Percentiles rank a stretch among this genome's conserved stretches.
phyloP scores from a whole-genome alignment of 371 early-diverging fungal genomes.

The Syncephalis fuscata region DNA sequence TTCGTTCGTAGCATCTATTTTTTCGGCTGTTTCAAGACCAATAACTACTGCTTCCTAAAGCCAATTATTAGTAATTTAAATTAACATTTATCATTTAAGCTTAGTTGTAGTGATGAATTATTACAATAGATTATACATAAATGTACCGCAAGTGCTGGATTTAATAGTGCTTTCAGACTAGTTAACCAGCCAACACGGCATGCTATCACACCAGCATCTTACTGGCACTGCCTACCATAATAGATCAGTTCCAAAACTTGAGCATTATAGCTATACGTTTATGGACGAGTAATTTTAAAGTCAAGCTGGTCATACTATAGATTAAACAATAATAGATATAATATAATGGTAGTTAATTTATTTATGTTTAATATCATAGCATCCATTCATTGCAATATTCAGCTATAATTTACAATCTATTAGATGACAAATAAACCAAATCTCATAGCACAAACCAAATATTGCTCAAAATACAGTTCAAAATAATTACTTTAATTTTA shows the following conservation, averaged over 20 bases:
- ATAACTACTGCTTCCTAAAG: slow-evolving; percentile 66
- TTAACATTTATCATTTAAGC: too few species aligned
- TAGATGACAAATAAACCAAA: background rate
- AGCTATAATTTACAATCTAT: slow-evolving; percentile 17
- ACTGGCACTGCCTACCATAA: slow-evolving; percentile 91
- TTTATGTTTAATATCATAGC: background rate
- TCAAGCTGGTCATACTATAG: slow-evolving; percentile 74
- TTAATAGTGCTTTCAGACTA: slow-evolving; percentile 56
- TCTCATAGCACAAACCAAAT: slow-evolving; percentile 36
- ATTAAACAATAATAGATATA: background rate
- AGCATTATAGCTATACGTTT: slow-evolving; percentile 66
- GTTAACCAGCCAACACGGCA: slow-evolving; percentile 95
- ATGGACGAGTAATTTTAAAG: slow-evolving; percentile 47
- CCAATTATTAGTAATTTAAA: too few species aligned
- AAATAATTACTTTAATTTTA: slow-evolving; percentile 76
- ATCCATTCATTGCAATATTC: slow-evolving; percentile 75
- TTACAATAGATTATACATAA: slow-evolving; percentile 78
- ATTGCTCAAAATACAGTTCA: slow-evolving; percentile 93
- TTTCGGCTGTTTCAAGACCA: slow-evolving; percentile 47
- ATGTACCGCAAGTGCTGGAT: slow-evolving; percentile 71
- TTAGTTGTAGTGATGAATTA: slow-evolving; percentile 68
- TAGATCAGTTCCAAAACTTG: slow-evolving; percentile 78
- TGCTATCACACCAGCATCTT: slow-evolving; percentile 88
- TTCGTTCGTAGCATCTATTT: slow-evolving; percentile 50
- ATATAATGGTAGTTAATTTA: background rate